Conservation (phyloP, 1,139 yeast genomes). For the Spathaspora sp. region DNA sequence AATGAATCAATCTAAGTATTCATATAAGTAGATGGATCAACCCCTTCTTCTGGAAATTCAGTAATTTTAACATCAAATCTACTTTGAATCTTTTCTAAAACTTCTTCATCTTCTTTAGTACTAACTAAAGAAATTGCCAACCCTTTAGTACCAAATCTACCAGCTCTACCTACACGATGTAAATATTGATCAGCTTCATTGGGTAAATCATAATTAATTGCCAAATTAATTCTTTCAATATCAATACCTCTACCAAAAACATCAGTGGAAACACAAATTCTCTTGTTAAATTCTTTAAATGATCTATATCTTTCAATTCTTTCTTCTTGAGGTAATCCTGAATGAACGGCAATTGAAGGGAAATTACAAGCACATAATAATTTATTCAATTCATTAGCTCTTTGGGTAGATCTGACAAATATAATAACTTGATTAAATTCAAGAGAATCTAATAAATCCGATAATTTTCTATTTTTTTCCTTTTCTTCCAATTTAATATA, state of each 20-base stretch:
- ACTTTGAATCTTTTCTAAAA: constrained; percentile 89
- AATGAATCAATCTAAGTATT: constrained; percentile 60
- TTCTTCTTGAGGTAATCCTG: constrained; percentile 95
- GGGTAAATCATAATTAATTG: constrained; percentile 93
- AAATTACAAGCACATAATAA: constrained; percentile 89
- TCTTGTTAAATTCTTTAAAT: constrained; percentile 96
- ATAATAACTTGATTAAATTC: constrained; percentile 98
- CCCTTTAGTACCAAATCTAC: constrained; percentile 99
- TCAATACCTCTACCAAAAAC: constrained; percentile 99
- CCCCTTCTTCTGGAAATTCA: constrained; percentile 97
- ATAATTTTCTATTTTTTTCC: constrained; percentile 91
- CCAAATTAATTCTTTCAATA: constrained; percentile 97
- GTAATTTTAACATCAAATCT: constrained; percentile 95
- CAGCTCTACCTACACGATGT: constrained; percentile 99
- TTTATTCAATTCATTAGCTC: constrained; percentile 91
- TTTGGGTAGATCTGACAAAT: constrained; percentile 86
- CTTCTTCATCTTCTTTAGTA: constrained; percentile 83
- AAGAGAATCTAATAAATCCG: constrained; percentile 88
- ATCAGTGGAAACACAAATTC: constrained; percentile 98
- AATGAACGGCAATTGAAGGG: constrained; percentile 97
- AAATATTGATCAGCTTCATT: constrained; percentile 95
- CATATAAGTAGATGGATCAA: constrained; percentile 97
- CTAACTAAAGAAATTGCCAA: constrained; percentile 91
- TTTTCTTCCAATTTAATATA: constrained; percentile 85
- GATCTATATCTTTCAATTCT: constrained; percentile 96